Base-by-base conservation (phyloP, 805 yeast genomes). In the Wickerhamiella spandovensis region DNA sequence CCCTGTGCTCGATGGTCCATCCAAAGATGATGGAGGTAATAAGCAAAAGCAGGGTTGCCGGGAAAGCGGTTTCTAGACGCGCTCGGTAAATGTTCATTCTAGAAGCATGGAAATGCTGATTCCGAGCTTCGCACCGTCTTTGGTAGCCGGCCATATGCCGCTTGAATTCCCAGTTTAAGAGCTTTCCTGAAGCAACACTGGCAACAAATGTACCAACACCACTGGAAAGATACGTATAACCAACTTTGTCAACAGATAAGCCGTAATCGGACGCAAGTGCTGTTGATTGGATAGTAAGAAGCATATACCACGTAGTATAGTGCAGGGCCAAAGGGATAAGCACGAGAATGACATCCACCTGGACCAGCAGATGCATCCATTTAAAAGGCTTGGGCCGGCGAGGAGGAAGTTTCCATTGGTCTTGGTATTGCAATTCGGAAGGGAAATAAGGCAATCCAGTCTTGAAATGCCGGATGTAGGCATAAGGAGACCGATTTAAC, bases 221-320 rank as follows among this genome's bases (percentile, higher is more conserved):
- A 20, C 82, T 78, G 2, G 95, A 83, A 42, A 87, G 68, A 59
- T 79, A 87, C 50, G 86, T 77, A 17, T 78, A 64, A 2, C 95
- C 95, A 39, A 84, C 76, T 44, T 77, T 71, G 44, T 77, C 66
- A 1, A 79, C 74, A 1, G 72, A 55, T 53, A 78, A 74, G 25
- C 71, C 64, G 56, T 85, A 84, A 5, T 67, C 54, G 8, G 63
- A 62, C 30, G 75, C 68, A 32, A 86, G 63, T 13, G 71, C 67
- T 0, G 82, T 74, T 0, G 88, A 72, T 51, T 83, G 63, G 0
- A 87, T 74, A 0, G 94, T 81, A 51, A 83, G 72, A 17, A 77
- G 70, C 67, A 81, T 74, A 5, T 82, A 78, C 87, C 90, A 85
- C 1, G 75, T 68, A 1, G 88, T 72, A 64, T 78, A 85, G 53